Base-by-base conservation (phyloP, 768 basidiomycete genomes). In the Panaeolus papilionaceus region DNA sequence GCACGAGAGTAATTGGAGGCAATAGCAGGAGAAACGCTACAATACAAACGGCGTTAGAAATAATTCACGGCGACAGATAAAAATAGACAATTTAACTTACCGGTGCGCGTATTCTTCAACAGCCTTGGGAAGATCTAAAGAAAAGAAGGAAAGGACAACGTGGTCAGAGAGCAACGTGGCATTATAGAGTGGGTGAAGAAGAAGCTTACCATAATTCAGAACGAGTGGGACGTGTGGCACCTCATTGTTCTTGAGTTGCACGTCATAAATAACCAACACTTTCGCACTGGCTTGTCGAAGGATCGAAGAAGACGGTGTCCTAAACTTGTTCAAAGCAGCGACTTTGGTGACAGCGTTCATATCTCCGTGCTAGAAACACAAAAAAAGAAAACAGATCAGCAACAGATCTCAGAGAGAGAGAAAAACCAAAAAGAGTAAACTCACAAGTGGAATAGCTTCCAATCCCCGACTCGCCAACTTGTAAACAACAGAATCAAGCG, bases 51-150 rank as follows among this genome's bases (percentile, higher is more conserved):
- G 54, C 67, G 67, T 62, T 64, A 65, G 73, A 38, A 40, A 40
- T 51, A 18, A 64, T 23, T 37, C 49, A 16, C 64, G 10, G 37
- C 61, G 33, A 2, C 6, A n/a, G 44, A 12, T 5, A 44, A 64
- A 33, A 51, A 70, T 23, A 49, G 0, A 0, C 23, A 39, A 66
- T 33, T 62, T 12, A 4, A 72, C 83, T 37, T 68, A 95, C 94
- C 97, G 92, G 75, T 95, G 95, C 28, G 96, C 93, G 77, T 99
- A 99, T 78, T 97, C 96, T 82, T 99, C 97, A 42, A 98, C 97
- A 61, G 92, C 95, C 80, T 94, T 94, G 61, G 94, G 95, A 68
- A 96, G 80, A 83, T 97, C 95, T 94, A 71, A 65, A 49, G 77
- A 69, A 44, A 44, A 18, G 37, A 63, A 61, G n/a, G 26, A 69